A percentile compares a stretch with the other conserved stretches of the same genome.
Conservation (phyloP, 345 rosid species). For the Hypericum perforatum region DNA sequence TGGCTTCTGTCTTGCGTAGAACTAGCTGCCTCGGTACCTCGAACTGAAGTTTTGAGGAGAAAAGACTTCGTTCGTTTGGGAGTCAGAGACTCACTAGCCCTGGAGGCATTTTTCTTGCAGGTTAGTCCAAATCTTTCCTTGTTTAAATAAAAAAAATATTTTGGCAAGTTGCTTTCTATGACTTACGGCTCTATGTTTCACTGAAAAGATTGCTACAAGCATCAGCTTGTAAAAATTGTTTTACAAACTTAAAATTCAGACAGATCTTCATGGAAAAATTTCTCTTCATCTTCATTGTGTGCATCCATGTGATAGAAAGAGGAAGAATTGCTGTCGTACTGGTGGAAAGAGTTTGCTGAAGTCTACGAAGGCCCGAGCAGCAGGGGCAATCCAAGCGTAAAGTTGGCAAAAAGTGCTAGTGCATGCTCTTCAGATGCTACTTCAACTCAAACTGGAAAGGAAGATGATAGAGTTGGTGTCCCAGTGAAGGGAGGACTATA, state of each 20-base stretch:
- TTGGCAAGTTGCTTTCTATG: no score
- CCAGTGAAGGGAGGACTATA: conserved; percentile 98
- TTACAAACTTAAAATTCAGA: no score
- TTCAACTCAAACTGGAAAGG: conserved; percentile 41
- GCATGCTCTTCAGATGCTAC: conserved; percentile 26
- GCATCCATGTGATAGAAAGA: conserved; percentile 42
- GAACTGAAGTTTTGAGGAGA: conserved; percentile 74
- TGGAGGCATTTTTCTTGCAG: conserved; percentile 94
- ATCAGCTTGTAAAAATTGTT: no score
- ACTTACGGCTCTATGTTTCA: no score
- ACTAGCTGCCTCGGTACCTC: conserved; percentile 82
- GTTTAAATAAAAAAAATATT: no score
- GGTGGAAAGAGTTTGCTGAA: conserved; percentile 99
- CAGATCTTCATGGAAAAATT: no score
- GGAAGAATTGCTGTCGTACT: conserved; percentile 78
- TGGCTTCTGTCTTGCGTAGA: conserved; percentile 41
- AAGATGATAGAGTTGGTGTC: conserved; percentile 95
- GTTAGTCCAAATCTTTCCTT: conserved; percentile 22
- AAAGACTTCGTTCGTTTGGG: conserved; percentile 87
- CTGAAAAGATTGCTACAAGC: no score
- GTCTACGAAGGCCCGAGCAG: conserved; percentile 78
- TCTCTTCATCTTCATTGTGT: no score
- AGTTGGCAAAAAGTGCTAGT: conserved; percentile 22
- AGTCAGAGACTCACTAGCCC: conserved; percentile 93
- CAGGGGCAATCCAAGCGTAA: conserved; percentile 24